Evolutionary conservation across 352 stramenopile genomes (phyloP).

Genomic region (Pythium aquatile): DNA sequence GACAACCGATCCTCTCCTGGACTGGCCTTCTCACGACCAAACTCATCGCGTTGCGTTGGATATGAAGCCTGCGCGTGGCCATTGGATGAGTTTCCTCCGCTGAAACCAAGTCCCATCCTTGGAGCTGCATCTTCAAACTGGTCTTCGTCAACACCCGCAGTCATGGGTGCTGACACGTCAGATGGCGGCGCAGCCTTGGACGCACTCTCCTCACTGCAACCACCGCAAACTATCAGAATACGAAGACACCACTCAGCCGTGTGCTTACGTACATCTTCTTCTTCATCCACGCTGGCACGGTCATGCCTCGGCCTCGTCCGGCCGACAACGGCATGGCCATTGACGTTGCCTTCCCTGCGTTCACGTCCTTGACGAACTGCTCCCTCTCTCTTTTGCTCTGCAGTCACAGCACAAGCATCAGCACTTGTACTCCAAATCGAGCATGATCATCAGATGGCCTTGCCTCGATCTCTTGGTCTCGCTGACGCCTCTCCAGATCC

Average conservation of each 20-base stretch:
- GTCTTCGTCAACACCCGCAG: conserved; percentile 7
- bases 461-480: conserved; percentile 70
- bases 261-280: conserved; percentile 75
- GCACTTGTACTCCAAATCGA: background rate
- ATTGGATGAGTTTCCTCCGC: background rate
- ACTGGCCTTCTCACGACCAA: conserved; percentile 24
- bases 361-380: conserved; percentile 67
- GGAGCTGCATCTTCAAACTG: conserved; percentile 63
- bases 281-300: conserved; percentile 91
- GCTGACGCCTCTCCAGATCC: conserved; percentile 74
- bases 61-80: background rate
- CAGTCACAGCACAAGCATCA: background rate
- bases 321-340: conserved; percentile 49
- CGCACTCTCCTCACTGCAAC: conserved; percentile 58
- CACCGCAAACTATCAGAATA: background rate
- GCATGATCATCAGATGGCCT: background rate
- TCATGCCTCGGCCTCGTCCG: conserved; percentile 86
- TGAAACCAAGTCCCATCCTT: conserved; percentile 29
- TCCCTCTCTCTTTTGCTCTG: conserved; percentile 70
- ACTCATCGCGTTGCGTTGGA: conserved; percentile 23
- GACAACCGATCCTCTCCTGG: background rate
- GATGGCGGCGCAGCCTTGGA: conserved; percentile 22
- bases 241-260: background rate
- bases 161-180: background rate
- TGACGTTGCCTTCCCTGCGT: conserved; percentile 54